A percentile compares a stretch with the other conserved stretches of the same genome.
Evolutionary conservation across 352 stramenopile species (phyloP).

Genomic region (Phytophthora pluvialis): DNA sequence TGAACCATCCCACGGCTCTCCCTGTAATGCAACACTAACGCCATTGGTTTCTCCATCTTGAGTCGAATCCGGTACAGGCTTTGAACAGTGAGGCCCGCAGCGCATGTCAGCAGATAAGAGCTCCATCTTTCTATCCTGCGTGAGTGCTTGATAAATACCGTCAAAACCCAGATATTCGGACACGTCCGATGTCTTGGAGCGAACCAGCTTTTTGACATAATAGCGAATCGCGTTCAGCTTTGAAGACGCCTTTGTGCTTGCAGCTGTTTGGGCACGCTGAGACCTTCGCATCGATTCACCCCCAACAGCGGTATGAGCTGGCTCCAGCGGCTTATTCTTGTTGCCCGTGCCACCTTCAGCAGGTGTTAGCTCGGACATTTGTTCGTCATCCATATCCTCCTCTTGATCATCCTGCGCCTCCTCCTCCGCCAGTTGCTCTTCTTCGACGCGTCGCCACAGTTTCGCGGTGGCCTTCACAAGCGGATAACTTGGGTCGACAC

Average conservation of each 20-base stretch:
- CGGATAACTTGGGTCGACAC: slow-evolving; percentile 65
- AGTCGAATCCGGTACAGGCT: slow-evolving; percentile 6
- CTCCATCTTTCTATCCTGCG: slow-evolving; percentile 28
- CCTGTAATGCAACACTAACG: not conserved
- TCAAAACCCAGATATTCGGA: slow-evolving; percentile 72
- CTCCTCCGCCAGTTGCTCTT: slow-evolving; percentile 22
- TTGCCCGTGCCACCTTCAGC: slow-evolving; percentile 4
- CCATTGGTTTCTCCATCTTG: not conserved
- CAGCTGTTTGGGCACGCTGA: slow-evolving; percentile 53
- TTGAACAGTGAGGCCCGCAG: slow-evolving; percentile 40
- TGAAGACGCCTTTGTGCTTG: slow-evolving; percentile 61
- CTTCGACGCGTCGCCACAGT: slow-evolving; percentile 38
- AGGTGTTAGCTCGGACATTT: slow-evolving; percentile 13
- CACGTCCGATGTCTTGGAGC: slow-evolving; percentile 44
- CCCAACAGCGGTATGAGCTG: not conserved
- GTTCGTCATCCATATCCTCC: slow-evolving; percentile 28
- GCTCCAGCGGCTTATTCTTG: slow-evolving; percentile 1
- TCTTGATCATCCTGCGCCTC: slow-evolving; percentile 20
- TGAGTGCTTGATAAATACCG: slow-evolving; percentile 52
- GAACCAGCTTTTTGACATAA: slow-evolving; percentile 45
- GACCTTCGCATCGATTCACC: slow-evolving; percentile 43
- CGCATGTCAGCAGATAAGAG: slow-evolving; percentile 32
- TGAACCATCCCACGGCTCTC: slow-evolving; percentile 40
- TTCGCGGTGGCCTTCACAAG: slow-evolving; percentile 51
- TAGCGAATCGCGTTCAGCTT: slow-evolving; percentile 35